Evolutionary conservation across 176 grass and related monocot species (phyloP), one percentile per base, ranked within the genome.

Genomic region (Puya raimondii): DNA sequence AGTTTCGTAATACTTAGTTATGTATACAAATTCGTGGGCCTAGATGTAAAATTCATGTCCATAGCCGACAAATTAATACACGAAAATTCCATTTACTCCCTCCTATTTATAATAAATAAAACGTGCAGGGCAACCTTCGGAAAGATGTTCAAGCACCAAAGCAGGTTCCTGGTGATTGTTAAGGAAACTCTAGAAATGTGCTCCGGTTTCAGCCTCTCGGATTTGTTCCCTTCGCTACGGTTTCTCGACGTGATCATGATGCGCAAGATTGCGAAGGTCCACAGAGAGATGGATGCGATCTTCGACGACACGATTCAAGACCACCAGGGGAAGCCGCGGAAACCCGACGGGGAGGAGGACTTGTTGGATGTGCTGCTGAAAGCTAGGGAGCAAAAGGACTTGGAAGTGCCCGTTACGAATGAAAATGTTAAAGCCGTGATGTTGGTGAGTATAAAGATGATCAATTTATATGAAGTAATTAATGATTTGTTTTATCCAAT

Each of bases 251-350:
- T 26, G 4, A 0, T 74, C 1, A 80, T 23, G 11, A 73, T 73
- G 12, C 75, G 76, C 8, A 61, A 51, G 17, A 74, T 81, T 1
- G 47, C 85, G 64, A 53, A n/a, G 27, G 80, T 81, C 67, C 74
- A 78, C 2, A 63, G 70, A 22, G 78, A 33, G 29, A 66, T 96
- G 53, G 75, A 9, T 42, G 79, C 63, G 16, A 76, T 96, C 12
- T 80, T 87, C 9, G 87, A 96, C 22, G 78, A 80, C 63, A 81
- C 87, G n/a, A 83, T 88, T 69, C 49, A 66, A 26, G 80, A 87
- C 56, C 84, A 83, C 42, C 71, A 74, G 67, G 47, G 81, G 51
- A 78, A 27, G 52, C 27, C 3, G 12, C 66, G 15, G 23, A 78
- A 65, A 13, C 78, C 64, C 0, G 80, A 42, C 12, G 72, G 71